Conservation (phyloP, 73 alveolate species). For the Tetrahymena thermophila region DNA sequence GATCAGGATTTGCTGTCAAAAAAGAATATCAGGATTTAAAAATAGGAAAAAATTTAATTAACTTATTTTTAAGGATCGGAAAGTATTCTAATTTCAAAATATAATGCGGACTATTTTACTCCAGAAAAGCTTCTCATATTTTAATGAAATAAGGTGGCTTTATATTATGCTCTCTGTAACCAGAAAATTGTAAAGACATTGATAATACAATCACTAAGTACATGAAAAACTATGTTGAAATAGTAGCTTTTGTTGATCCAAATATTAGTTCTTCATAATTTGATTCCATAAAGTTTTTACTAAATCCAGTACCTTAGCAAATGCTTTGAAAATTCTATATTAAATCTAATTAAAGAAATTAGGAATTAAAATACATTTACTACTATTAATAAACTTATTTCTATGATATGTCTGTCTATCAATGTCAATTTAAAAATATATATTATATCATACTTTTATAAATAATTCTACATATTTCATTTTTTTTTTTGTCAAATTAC, state of each 20-base stretch:
- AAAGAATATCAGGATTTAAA: background rate
- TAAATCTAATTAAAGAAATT: too few species aligned
- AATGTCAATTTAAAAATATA: too few species aligned
- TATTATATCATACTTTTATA: too few species aligned
- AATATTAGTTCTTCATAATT: background rate
- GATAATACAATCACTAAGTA: background rate
- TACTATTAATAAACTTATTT: too few species aligned
- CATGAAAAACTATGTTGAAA: background rate
- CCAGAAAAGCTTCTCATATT: background rate
- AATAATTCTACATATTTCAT: too few species aligned
- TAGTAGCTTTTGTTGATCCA: background rate
- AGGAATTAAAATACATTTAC: too few species aligned
- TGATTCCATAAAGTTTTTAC: too few species aligned
- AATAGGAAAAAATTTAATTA: background rate
- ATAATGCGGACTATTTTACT: background rate
- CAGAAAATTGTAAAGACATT: background rate
- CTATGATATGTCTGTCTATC: too few species aligned
- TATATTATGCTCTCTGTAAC: background rate
- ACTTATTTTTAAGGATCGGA: background rate
- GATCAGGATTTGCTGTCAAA: background rate
- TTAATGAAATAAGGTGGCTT: background rate
- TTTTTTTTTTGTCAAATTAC: too few species aligned
- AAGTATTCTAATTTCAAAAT: background rate
- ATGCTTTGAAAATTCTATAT: too few species aligned
- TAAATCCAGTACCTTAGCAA: too few species aligned